phyloP scores from a whole-genome alignment of 2,329 filamentous ascomycete species.

The Aureobasidium uvarum region DNA sequence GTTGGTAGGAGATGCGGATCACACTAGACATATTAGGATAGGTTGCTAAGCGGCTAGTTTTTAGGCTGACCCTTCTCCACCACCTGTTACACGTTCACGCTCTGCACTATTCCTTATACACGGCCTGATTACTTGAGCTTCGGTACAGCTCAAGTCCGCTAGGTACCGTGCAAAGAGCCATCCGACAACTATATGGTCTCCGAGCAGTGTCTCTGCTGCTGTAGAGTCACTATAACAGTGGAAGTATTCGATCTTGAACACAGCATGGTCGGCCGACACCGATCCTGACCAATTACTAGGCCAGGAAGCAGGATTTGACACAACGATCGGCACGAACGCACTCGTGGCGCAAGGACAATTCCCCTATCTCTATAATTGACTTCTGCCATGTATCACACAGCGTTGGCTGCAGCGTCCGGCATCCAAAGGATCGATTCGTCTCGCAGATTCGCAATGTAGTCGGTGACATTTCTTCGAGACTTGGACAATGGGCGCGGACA shows the following conservation, averaged over 20 bases:
- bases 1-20: neutral
- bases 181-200: neutral
- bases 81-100: neutral
- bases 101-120: neutral
- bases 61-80: neutral
- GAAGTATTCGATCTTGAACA: neutral
- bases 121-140: neutral
- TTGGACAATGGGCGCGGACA: neutral
- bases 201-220: neutral
- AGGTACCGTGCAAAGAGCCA: neutral
- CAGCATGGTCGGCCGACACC: neutral
- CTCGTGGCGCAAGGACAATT: neutral
- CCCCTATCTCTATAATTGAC: neutral
- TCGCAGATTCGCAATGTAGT: neutral
- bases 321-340: neutral
- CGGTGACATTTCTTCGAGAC: neutral
- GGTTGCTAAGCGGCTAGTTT: slow-evolving; percentile 12
- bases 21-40: slow-evolving; percentile 3
- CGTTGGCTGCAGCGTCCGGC: neutral
- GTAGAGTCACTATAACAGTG: neutral
- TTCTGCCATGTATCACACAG: neutral
- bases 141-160: neutral
- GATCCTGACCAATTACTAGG: neutral
- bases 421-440: neutral
- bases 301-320: neutral